Evolutionary conservation across 148 eudicot species (phyloP).

Genomic region (Vaccinium darrowii): DNA sequence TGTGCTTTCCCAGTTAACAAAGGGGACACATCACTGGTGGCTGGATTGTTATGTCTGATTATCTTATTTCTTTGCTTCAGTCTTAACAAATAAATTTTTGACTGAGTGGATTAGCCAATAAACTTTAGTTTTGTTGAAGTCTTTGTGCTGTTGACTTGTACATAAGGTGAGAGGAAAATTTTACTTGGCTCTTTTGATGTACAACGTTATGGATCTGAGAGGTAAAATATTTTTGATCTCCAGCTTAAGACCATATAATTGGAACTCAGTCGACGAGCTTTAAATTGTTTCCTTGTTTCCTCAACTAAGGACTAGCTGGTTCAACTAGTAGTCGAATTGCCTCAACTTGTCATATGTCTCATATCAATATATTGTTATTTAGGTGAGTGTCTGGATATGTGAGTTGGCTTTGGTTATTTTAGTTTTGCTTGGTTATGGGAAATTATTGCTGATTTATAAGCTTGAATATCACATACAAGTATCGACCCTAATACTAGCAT

Average conservation of each 20-base stretch:
- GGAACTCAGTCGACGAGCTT: background rate
- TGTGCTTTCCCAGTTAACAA: constrained; percentile 4
- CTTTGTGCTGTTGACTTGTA: background rate
- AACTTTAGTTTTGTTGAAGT: background rate
- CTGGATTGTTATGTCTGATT: background rate
- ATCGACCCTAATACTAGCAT: background rate
- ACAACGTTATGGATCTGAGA: background rate
- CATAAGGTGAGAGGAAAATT: background rate
- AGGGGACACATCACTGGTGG: background rate
- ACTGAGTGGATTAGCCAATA: background rate
- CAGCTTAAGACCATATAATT: background rate
- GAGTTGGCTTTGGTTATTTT: background rate
- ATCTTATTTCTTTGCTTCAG: background rate
- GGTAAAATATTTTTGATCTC: background rate
- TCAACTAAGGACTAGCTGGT: background rate
- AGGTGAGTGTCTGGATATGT: background rate
- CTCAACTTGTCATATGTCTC: background rate
- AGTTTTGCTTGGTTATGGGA: background rate
- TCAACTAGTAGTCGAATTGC: background rate
- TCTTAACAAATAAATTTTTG: background rate
- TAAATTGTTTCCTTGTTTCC: background rate
- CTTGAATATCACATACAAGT: background rate
- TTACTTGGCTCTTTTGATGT: background rate
- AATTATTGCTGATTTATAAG: background rate
- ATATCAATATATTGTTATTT: background rate